Conservation (phyloP, 768 basidiomycete species). For the Podaxis sp. region DNA sequence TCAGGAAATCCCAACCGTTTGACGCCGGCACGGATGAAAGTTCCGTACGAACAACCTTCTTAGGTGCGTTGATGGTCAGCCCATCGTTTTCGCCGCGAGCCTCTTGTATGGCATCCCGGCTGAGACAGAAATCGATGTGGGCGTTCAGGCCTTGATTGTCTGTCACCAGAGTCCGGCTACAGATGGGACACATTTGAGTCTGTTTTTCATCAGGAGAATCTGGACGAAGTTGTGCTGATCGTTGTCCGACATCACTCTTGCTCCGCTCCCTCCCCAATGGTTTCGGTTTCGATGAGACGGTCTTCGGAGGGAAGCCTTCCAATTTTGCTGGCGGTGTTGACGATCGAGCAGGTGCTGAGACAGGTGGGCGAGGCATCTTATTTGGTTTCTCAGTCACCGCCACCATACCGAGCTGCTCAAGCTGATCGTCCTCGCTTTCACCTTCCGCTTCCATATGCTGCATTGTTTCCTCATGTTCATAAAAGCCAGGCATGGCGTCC, state of each 20-base stretch:
- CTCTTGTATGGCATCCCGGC: conserved; percentile 70
- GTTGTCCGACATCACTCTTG: conserved; percentile 20
- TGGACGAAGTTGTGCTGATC: conserved; percentile 6
- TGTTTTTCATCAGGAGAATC: conserved; percentile 15
- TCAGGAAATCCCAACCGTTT: conserved; percentile 3
- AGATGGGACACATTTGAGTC: conserved; percentile 70
- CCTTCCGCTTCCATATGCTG: conserved; percentile 20
- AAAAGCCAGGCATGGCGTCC: conserved; percentile 52
- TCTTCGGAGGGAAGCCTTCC: background rate
- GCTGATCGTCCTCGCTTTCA: conserved; percentile 17
- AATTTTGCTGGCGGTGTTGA: background rate
- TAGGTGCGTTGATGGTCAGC: conserved; percentile 4
- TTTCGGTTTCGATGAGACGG: background rate
- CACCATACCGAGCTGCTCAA: conserved; percentile 11
- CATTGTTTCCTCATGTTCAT: conserved; percentile 49
- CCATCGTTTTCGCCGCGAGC: conserved; percentile 50
- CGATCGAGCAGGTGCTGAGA: conserved; percentile 25
- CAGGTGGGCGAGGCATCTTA: conserved; percentile 20
- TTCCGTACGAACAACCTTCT: background rate
- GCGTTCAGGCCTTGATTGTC: conserved; percentile 80
- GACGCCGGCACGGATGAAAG: background rate
- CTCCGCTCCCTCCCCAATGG: conserved; percentile 17
- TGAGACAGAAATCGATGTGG: conserved; percentile 90
- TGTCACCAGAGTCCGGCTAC: conserved; percentile 53
- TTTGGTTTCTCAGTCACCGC: conserved; percentile 3